phyloP scores from a whole-genome alignment of 225 moss, liverwort and hornwort species.

The Ulota crispa region DNA sequence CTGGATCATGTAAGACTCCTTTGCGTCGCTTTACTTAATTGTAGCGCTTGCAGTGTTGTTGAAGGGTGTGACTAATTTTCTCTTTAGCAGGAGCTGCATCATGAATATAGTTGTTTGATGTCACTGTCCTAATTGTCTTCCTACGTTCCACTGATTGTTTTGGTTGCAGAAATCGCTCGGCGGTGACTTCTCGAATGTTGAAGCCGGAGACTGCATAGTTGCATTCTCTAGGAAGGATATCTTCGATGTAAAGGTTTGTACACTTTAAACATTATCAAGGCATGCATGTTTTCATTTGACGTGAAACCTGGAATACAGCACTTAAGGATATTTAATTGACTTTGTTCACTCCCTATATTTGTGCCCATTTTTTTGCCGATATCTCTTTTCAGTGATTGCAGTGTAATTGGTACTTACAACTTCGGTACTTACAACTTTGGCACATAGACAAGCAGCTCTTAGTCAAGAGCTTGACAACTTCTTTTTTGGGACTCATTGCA shows the following conservation, averaged over 20 bases:
- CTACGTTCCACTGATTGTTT: neutral
- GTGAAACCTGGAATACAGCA: neutral
- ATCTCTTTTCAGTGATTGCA: neutral
- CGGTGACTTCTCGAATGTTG: slow-evolving; percentile 86
- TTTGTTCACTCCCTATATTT: neutral
- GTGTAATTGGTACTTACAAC: neutral
- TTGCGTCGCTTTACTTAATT: slow-evolving; percentile 3
- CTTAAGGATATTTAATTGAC: neutral
- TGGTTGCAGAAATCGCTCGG: slow-evolving; percentile 69
- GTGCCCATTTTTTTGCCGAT: neutral
- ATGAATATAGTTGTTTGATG: neutral
- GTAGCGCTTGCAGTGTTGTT: slow-evolving; percentile 2
- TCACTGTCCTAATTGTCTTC: neutral
- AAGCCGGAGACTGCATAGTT: slow-evolving; percentile 93
- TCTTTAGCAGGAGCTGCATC: neutral
- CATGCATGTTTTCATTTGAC: slow-evolving; percentile 15
- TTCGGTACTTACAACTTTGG: neutral
- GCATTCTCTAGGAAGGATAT: slow-evolving; percentile 96
- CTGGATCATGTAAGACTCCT: slow-evolving; percentile 57
- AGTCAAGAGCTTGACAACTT: neutral
- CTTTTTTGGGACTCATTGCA: neutral
- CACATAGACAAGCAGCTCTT: neutral
- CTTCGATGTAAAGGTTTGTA: slow-evolving; percentile 88
- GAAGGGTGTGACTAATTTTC: neutral
- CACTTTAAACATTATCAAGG: neutral